Percentiles rank a stretch among this genome's conserved stretches.
phyloP scores from a whole-genome alignment of 2,329 filamentous ascomycete genomes.

The Ilyonectria robusta region DNA sequence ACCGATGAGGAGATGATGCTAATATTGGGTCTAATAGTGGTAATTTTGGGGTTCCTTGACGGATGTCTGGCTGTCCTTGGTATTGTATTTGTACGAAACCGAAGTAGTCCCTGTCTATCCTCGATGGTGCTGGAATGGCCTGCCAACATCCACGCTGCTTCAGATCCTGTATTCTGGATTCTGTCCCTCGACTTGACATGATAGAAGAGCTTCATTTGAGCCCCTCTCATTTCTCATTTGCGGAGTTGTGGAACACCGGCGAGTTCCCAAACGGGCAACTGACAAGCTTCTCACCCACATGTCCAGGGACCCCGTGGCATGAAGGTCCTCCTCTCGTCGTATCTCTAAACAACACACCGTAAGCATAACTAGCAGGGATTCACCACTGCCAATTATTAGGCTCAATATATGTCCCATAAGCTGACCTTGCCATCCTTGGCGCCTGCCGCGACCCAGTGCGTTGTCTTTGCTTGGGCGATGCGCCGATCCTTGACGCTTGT shows the following conservation, averaged over 20 bases:
- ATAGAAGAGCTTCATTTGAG: background rate
- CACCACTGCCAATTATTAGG: background rate
- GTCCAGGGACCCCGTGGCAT: background rate
- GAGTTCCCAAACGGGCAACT: background rate
- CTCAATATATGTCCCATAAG: constrained; percentile 92
- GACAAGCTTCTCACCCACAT: background rate
- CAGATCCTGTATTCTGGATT: background rate
- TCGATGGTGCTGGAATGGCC: background rate
- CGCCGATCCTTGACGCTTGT: constrained; percentile 73
- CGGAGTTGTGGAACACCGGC: background rate
- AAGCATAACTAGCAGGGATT: background rate
- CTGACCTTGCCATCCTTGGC: constrained; percentile 97
- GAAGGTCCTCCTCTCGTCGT: background rate
- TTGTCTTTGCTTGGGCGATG: constrained; percentile 73
- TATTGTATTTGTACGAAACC: background rate
- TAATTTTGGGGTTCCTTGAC: background rate
- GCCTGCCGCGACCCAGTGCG: constrained; percentile 92
- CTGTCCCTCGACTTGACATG: background rate
- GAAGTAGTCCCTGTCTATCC: too few relatives aligned
- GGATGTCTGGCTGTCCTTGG: background rate
- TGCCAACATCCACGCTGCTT: background rate
- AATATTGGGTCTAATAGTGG: background rate
- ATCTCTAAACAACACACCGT: background rate
- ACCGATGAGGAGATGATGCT: background rate
- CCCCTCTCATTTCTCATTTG: background rate